Percentiles rank a stretch among this genome's conserved stretches.
Evolutionary conservation across 441 rosid species (phyloP).

Genomic region (Capsella rubella): DNA sequence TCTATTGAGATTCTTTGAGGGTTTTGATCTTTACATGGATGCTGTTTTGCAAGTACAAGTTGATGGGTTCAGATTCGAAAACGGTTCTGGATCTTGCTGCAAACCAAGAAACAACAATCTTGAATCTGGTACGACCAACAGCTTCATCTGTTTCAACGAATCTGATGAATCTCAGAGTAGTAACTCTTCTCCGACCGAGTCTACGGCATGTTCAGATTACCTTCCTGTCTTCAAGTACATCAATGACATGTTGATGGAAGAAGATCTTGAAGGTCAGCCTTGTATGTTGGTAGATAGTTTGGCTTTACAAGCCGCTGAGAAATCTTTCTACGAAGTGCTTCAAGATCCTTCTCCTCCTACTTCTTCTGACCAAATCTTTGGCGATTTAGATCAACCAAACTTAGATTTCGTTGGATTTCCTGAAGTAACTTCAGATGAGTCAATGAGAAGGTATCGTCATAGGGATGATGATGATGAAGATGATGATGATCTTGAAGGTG

Average conservation of each 20-base stretch:
- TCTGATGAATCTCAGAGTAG: constrained; percentile 39
- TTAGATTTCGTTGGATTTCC: constrained; percentile 36
- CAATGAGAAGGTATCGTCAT: constrained; percentile 56
- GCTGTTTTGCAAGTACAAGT: constrained; percentile 40
- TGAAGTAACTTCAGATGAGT: constrained; percentile 36
- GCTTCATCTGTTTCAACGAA: constrained; percentile 27
- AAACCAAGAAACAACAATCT: constrained; percentile 43
- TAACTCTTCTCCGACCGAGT: constrained; percentile 19
- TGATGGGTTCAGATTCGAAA: constrained; percentile 39
- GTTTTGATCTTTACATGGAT: constrained; percentile 38
- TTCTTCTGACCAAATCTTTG: constrained; percentile 19
- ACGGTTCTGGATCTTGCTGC: constrained; percentile 43
- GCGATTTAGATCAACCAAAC: constrained; percentile 33
- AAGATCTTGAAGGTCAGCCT: constrained; percentile 66
- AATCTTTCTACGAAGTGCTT: constrained; percentile 71
- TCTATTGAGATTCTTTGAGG: neutral
- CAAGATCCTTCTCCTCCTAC: constrained; percentile 57
- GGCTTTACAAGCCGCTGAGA: constrained; percentile 88
- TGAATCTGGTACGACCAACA: constrained; percentile 24
- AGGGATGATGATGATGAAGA: constrained; percentile 50
- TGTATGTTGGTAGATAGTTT: constrained; percentile 83
- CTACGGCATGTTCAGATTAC: constrained; percentile 43
- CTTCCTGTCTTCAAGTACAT: constrained; percentile 66
- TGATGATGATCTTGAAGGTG: constrained; percentile 52
- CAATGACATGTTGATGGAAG: constrained; percentile 83